Conservation (phyloP, 352 stramenopile genomes). For the Phytophthora quininea region DNA sequence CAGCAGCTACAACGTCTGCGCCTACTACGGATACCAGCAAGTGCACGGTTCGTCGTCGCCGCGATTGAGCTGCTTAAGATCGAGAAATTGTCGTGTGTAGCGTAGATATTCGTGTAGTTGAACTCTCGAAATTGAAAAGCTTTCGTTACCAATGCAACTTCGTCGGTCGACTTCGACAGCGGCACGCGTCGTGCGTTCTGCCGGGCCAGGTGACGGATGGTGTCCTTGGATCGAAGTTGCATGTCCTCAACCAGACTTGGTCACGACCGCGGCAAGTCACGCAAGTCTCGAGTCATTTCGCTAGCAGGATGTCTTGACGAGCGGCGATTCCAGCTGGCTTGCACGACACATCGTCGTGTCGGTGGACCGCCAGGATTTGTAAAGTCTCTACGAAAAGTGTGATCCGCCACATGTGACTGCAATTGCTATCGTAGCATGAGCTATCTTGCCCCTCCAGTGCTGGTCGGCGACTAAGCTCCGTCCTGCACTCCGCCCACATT, state of each 20-base stretch:
- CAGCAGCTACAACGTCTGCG: constrained; percentile 2
- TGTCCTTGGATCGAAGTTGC: not conserved
- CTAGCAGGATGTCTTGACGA: constrained; percentile 14
- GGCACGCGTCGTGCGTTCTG: constrained; percentile 7
- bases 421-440: not conserved
- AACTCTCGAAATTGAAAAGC: not conserved
- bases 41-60: constrained; percentile 24
- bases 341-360: constrained; percentile 15
- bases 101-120: constrained; percentile 20
- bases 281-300: constrained; percentile 7
- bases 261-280: not conserved
- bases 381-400: constrained; percentile 13
- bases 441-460: not conserved
- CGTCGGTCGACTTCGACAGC: not conserved
- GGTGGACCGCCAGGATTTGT: constrained; percentile 20
- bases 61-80: constrained; percentile 17
- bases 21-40: constrained; percentile 19
- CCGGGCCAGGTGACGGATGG: constrained; percentile 8
- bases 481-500: constrained; percentile 24
- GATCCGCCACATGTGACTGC: constrained; percentile 5
- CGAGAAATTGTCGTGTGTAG: not conserved
- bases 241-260: too few relatives aligned
- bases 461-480: constrained; percentile 17
- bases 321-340: constrained; percentile 12
- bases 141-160: not conserved